Base-by-base conservation (phyloP, 1,284 basidiomycete species). In the Cerioporus squamosus region DNA sequence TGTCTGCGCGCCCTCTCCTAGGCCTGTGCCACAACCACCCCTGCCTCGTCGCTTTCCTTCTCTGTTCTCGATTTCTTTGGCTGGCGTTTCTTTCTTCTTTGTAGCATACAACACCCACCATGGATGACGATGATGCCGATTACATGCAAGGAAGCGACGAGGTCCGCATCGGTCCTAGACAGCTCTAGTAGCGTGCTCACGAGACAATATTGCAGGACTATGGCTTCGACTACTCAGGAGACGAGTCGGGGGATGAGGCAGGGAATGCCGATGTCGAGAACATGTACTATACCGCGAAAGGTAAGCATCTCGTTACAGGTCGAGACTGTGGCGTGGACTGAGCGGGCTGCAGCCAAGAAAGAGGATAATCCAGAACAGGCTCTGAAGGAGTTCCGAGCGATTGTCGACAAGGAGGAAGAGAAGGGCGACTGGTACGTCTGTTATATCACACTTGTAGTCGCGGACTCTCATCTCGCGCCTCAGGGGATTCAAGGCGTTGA, bases 401-500 rank as follows among this genome's bases (percentile, higher is more conserved):
- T 99, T 55, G 91, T 97, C 1, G 88, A 95, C 46, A 87, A 91
- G 59, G 95, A 99, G 72, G 79, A 87, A 29, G 91, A 95, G 70
- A 94, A 94, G 73, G 94, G 95, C 22, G 96, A 98, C 70, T 98
- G 95, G 94, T 95, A 64, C 58, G 80, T 63, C 4, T 40, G 6
- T 23, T 42, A 24, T n/a, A 31, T 42, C 15, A 12, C n/a, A 22
- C 20, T 24, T 26, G 43, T 29, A 44, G 17, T 5, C 17, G 24
- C 36, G 18, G 29, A 38, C 42, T 44, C 56, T 18, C 59, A 44
- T 8, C 29, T 43, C 31, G 44, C 18, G 22, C 15, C 5, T 10
- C 67, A 97, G 95, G 95, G 97, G 97, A 1, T 99, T 99, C 85
- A 99, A 99, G 73, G 93, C 96, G 6, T 82, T 99, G 55, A 99